Base-by-base conservation (phyloP, 202 grass and related monocot species). In the Musa balbisiana region DNA sequence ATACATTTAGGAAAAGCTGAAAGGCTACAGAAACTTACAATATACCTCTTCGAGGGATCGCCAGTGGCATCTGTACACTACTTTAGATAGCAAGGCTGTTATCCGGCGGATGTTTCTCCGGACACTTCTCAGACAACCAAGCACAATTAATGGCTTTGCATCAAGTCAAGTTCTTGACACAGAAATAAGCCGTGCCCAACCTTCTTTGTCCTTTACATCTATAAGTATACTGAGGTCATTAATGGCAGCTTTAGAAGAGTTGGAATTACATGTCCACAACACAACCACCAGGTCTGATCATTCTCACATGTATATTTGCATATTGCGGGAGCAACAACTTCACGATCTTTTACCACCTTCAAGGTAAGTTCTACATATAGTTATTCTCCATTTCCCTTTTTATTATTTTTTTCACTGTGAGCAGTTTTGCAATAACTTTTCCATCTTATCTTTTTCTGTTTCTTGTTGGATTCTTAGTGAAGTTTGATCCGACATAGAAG, bases 11-110 rank as follows among this genome's bases (percentile, higher is more conserved):
- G 85, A 91, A 71, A 93, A 93, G 51, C 78, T 93, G 64, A 87
- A 94, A 84, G 95, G 88, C 84, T 95, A 92, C 59, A 83, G 55
- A 70, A 92, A 92, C 74, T 82, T 85, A 23, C 88, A 99, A 80
- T 99, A 99, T 77, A 99, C 85, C 8, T 89, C 95, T 76, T 99
- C 95, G 55, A 89, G 91, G 62, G 95, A 99, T 83, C 87, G 91
- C 9, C 95, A 99, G 73, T 99, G 95, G 95, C 95, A 94, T 81
- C 81, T 99, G 80, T 99, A 99, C 85, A 92, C 91, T 21, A 87
- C 94, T 58, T 72, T 83, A 78, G 89, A 99, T 76, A 77, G 74
- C 55, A 86, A 83, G 80, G 83, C 74, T 55, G 83, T 84, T 27
- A 80, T 88, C 82, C 91, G 90, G 73, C 88, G 91, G 51, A 90